Percentiles rank a stretch among this genome's conserved stretches.
Conservation (phyloP, 805 yeast genomes). For the Groenewaldozyma tartarivorans region DNA sequence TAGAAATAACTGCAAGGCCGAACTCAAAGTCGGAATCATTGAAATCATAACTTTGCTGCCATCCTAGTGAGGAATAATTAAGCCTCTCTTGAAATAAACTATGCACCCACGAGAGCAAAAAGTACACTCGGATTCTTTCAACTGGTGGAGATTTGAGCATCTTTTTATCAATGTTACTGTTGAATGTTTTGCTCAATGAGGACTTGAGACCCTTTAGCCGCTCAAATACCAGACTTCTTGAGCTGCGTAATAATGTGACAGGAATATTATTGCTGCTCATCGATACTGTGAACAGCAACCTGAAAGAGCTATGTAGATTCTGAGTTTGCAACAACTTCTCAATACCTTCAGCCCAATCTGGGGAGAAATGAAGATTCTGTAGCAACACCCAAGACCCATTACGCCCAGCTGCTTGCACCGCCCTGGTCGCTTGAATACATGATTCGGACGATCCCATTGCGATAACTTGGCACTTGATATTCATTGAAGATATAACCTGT, state of each 20-base stretch:
- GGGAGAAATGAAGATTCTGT: conserved; percentile 73
- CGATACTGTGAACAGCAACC: conserved; percentile 58
- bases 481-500: conserved; percentile 30
- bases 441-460: conserved; percentile 75
- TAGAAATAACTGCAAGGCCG: conserved; percentile 36
- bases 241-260: conserved; percentile 42
- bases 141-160: conserved; percentile 24
- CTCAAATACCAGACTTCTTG: conserved; percentile 53
- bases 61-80: conserved; percentile 55
- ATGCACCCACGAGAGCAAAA: conserved; percentile 63
- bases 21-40: conserved; percentile 61
- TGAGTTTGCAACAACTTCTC: conserved; percentile 36
- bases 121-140: conserved; percentile 40
- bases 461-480: conserved; percentile 32
- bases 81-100: conserved; percentile 49
- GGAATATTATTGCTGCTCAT: conserved; percentile 40
- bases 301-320: conserved; percentile 31
- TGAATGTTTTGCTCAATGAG: conserved; percentile 33
- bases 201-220: conserved; percentile 49
- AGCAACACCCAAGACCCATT: conserved; percentile 62
- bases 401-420: conserved; percentile 37
- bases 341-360: conserved; percentile 49
- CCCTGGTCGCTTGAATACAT: conserved; percentile 42
- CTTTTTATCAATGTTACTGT: conserved; percentile 14
- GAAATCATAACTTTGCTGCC: conserved; percentile 53